Base-by-base conservation (phyloP, 23 red algal genomes). In the Gracilariopsis chorda region DNA sequence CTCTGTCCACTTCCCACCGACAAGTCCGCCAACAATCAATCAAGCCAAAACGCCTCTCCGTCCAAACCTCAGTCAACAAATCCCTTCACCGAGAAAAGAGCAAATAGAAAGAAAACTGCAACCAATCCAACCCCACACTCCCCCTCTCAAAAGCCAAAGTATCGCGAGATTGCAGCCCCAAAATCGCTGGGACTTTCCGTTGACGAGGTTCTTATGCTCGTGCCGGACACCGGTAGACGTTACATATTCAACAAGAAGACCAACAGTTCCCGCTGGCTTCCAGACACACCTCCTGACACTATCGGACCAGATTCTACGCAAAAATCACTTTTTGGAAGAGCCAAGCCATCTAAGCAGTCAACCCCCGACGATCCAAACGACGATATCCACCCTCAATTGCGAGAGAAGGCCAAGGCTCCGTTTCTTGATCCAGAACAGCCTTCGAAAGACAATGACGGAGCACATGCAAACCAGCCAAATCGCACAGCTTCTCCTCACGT, bases 221-320 rank as follows among this genome's bases (percentile, higher is more conserved):
- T 83, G 29, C 69, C 91, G 13, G 70, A 91, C 34, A 67, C 47
- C 53, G 79, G 78, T 16, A 67, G 91, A 4, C 91, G 80, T n/a
- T 94, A 94, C 47, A 69, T 86, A 24, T 94, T 73, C 71, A 86
- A 94, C 80, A 73, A 65, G 29, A 55, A 71, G 43, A 80, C 91
- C 35, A 77, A 77, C n/a, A 84, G 35, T 17, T 86, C 79, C 1
- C 91, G 91, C 23, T 94, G 91, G 91, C 53, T 92, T 19, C 67
- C 67, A 1, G 67, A 73, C 40, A 73, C 20, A 73, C 67, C 67
- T 1, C 67, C 67, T 20, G 67, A 73, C 67, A 73, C 67, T 42
- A 73, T 73, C 47, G n/a, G 39, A 24, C 8, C 7, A 36, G 1
- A 36, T 24, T 46, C 37, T 2, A 24, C 67, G 40, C 67, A 73